Evolutionary conservation across 768 basidiomycete species (phyloP).

Genomic region (Podaxis sp.): DNA sequence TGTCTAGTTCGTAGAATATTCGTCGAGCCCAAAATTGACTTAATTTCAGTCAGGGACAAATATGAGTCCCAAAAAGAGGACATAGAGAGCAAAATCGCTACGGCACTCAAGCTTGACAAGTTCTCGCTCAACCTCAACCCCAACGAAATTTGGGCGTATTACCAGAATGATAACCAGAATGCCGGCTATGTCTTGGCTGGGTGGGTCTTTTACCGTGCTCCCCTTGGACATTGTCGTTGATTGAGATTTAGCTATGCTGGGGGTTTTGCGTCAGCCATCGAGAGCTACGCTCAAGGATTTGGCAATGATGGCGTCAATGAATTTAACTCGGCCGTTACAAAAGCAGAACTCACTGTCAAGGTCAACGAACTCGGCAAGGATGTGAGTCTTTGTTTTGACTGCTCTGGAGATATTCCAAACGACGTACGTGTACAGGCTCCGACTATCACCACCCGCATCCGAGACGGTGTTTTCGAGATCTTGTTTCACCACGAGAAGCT

Average conservation of each 20-base stretch:
- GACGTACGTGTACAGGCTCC: constrained; percentile 23
- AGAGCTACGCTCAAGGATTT: constrained; percentile 29
- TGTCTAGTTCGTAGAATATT: constrained; percentile 14
- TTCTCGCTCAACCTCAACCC: constrained; percentile 35
- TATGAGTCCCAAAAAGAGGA: constrained; percentile 36
- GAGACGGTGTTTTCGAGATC: constrained; percentile 40
- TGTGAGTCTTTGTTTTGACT: constrained; percentile 16
- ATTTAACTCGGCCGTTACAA: constrained; percentile 38
- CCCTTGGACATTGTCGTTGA: background rate
- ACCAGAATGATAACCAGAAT: constrained; percentile 21
- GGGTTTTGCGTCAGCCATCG: constrained; percentile 33
- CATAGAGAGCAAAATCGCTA: constrained; percentile 29
- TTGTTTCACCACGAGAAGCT: constrained; percentile 34
- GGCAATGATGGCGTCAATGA: constrained; percentile 35
- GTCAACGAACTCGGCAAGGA: constrained; percentile 32
- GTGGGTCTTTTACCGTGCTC: constrained; percentile 17
- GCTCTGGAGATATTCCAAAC: background rate
- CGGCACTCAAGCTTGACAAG: constrained; percentile 22
- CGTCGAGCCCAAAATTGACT: background rate
- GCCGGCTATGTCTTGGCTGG: constrained; percentile 17
- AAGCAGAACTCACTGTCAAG: constrained; percentile 32
- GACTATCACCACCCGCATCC: constrained; percentile 33
- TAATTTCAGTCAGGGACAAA: constrained; percentile 35
- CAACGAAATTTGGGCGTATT: constrained; percentile 36
- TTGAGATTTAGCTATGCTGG: constrained; percentile 32